A percentile compares a stretch with the other conserved stretches of the same genome.
phyloP scores from a whole-genome alignment of 208 protist genomes.

The Baffinella frigidus region DNA sequence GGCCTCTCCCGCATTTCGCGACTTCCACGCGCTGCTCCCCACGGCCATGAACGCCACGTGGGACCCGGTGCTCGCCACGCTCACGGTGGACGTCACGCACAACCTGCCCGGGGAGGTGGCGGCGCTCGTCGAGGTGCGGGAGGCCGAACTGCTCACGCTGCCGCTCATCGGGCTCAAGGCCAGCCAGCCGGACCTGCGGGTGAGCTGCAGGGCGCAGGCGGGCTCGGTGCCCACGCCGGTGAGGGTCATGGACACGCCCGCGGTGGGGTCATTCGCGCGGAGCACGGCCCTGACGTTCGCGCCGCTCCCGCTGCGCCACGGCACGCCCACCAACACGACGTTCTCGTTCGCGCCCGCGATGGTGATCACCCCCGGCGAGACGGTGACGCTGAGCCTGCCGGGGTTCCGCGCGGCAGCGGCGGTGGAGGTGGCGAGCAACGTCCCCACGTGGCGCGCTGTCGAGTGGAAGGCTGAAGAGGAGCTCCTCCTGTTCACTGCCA shows the following conservation, averaged over 20 bases:
- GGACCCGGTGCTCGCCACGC: too few relatives aligned
- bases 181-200: background rate
- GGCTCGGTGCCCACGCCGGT: background rate
- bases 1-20: too few relatives aligned
- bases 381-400: background rate
- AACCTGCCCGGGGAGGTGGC: too few relatives aligned
- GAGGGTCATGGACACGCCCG: background rate
- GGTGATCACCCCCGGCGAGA: background rate
- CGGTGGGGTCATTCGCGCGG: background rate
- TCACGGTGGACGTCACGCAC: too few relatives aligned
- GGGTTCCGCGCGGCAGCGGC: background rate
- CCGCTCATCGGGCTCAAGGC: too few relatives aligned
- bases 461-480: background rate
- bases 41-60: too few relatives aligned
- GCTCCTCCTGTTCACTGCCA: background rate
- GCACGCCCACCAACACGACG: background rate
- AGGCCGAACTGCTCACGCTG: too few relatives aligned
- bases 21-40: too few relatives aligned
- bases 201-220: background rate
- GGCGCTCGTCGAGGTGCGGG: too few relatives aligned
- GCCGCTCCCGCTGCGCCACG: background rate
- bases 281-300: background rate
- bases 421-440: background rate
- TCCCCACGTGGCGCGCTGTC: background rate
- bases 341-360: constrained; percentile 6